Percentiles rank a stretch among this genome's conserved stretches.
phyloP scores from a whole-genome alignment of 2,329 filamentous ascomycete species.

The Biscogniauxia marginata region DNA sequence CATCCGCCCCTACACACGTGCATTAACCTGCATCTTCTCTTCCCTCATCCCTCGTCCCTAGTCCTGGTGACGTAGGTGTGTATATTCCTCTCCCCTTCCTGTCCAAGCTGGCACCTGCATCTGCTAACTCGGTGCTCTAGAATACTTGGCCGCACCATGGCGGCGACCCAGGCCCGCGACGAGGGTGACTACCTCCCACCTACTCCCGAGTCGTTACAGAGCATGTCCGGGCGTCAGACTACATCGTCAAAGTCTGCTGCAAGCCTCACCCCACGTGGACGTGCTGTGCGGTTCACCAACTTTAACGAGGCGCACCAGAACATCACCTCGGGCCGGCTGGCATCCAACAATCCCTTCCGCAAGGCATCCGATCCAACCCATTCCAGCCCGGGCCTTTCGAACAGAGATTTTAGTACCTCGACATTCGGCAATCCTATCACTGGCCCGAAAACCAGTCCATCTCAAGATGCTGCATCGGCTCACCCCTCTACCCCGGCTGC shows the following conservation, averaged over 20 bases:
- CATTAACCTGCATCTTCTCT: too few species aligned
- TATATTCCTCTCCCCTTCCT: too few species aligned
- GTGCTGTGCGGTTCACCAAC: constrained; percentile 33
- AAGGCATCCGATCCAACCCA: constrained; percentile 6
- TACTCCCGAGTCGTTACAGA: background rate
- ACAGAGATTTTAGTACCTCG: background rate
- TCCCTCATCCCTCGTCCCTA: too few species aligned
- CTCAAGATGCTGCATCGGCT: constrained; percentile 14
- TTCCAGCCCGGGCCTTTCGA: constrained; percentile 2
- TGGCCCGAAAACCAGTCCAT: background rate
- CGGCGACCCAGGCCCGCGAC: constrained; percentile 4
- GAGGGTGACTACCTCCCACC: constrained; percentile 9
- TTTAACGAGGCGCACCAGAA: constrained; percentile 39
- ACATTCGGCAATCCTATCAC: background rate
- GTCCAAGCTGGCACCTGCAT: background rate
- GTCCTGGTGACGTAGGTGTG: too few species aligned
- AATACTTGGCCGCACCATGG: constrained; percentile 12
- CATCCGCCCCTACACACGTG: too few species aligned
- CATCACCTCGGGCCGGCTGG: constrained; percentile 34
- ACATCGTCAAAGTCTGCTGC: constrained; percentile 6
- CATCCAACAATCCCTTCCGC: constrained; percentile 12
- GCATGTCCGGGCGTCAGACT: background rate
- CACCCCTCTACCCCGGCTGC: background rate
- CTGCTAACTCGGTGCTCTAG: background rate
- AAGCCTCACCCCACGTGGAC: constrained; percentile 31